These are phyloP conservation scores for Moniliophthora roreri DNA, from an alignment of 1,284 basidiomycete genomes.

Conservation along the genomic window DNA sequence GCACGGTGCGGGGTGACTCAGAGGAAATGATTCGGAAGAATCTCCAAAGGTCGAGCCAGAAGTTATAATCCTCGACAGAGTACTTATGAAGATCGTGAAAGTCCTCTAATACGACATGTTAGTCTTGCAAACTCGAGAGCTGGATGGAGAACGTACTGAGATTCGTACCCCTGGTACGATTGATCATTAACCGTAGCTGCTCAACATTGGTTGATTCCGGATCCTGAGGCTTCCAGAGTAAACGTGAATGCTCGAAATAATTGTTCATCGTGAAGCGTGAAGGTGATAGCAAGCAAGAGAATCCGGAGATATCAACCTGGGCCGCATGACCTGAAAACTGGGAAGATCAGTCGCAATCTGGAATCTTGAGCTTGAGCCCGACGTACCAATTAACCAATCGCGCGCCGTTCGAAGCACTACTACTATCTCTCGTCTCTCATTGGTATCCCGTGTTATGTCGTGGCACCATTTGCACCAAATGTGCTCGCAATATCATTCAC, in stretches of 20 bases:
- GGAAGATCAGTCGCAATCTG: no score
- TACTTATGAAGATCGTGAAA: slow-evolving; percentile 22
- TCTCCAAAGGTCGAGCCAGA: slow-evolving; percentile 24
- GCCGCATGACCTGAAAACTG: no score
- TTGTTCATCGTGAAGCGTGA: not conserved
- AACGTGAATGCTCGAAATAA: slow-evolving; percentile 16
- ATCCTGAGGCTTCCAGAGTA: slow-evolving; percentile 17
- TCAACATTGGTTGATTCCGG: slow-evolving; percentile 18
- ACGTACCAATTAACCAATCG: no score
- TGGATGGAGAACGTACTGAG: slow-evolving; percentile 15
- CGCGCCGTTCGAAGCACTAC: no score
- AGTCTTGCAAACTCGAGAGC: not conserved
- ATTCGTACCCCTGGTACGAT: slow-evolving; percentile 15
- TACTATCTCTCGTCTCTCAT: no score
- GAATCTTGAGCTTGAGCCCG: no score
- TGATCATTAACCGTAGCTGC: slow-evolving; percentile 15
- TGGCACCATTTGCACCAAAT: no score
- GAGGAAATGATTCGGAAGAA: slow-evolving; percentile 19
- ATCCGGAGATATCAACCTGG: no score
- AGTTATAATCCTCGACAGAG: slow-evolving; percentile 20
- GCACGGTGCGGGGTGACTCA: slow-evolving; percentile 41
- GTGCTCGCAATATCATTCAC: no score
- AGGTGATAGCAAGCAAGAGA: not conserved
- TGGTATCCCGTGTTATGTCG: no score
- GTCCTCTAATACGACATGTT: slow-evolving; percentile 12